Evolutionary conservation across 2,329 filamentous ascomycete species (phyloP), one percentile per base, ranked within the genome.

Genomic region (Fusarium chlamydosporum): DNA sequence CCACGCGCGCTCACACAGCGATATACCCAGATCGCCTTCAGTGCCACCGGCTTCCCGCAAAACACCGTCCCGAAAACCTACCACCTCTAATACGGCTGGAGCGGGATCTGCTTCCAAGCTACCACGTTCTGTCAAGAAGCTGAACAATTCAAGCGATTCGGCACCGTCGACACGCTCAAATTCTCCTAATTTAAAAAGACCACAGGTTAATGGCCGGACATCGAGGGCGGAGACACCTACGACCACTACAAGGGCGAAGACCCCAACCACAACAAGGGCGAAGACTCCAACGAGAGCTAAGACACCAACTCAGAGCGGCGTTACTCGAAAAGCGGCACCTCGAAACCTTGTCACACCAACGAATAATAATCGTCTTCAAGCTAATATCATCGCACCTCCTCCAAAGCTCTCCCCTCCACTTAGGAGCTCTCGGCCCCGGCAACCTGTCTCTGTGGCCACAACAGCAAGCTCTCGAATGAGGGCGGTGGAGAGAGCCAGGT

Each of bases 391-490:
- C 59, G 83, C 88, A 34, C 88, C 92, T 42, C 84, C 85, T 18
- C 88, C 92, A 1, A 93, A 92, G 75, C 85, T 90, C 34, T 96
- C 94, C 2, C 93, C 93, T 5, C 88, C 91, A 11, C 81, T 97
- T 48, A 88, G 93, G 75, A 96, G 92, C 75, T 96, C 93, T 41
- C 86, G 92, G 41, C 92, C 92, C n/a, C 86, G 93, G 52, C 90
- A 93, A 74, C 90, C 92, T 10, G 89, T 96, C 23, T 93, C 92
- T 11, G 84, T 88, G 56, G 91, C 91, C n/a, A 87, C 87, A 4
- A 91, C 91, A n/a, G 84, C 89, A 33, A 88, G 89, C 56, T 91
- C 91, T 35, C 87, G 90, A 59, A 86, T 89, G 72, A 91, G 86
- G 76, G 85, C 88, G 48, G 82, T 85, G 6, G 90, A 91, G 61